These are phyloP conservation scores for Fusarium dimerum DNA, from an alignment of 2,329 filamentous ascomycete genomes.

Conservation along the genomic window DNA sequence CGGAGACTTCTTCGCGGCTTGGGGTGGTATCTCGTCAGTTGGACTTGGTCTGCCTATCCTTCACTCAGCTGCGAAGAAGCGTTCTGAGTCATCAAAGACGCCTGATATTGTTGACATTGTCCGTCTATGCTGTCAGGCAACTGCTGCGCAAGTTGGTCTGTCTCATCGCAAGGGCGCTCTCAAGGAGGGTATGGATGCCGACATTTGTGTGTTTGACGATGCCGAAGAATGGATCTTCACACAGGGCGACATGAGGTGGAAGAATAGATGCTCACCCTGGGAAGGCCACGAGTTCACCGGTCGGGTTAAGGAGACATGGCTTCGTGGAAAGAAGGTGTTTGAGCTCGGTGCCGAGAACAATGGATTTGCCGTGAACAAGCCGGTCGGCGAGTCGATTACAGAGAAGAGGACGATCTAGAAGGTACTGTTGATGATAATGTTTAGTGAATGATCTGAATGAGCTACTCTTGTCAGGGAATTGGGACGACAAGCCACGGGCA, in stretches of 20 bases:
- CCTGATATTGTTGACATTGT: conserved; percentile 75
- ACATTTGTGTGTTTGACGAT: conserved; percentile 92
- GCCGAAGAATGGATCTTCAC: conserved; percentile 73
- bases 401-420: conserved; percentile 55
- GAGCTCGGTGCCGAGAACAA: conserved; percentile 56
- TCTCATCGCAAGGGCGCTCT: conserved; percentile 76
- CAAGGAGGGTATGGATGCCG: conserved; percentile 79
- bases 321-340: conserved; percentile 77
- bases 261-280: conserved; percentile 90
- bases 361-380: conserved; percentile 52
- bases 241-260: conserved; percentile 84
- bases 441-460: neutral
- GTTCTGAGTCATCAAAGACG: conserved; percentile 50
- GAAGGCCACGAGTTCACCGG: conserved; percentile 78
- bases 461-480: neutral
- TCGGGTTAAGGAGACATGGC: conserved; percentile 81
- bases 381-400: conserved; percentile 57
- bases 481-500: neutral
- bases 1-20: conserved; percentile 93
- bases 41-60: conserved; percentile 90
- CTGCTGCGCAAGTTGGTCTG: conserved; percentile 84
- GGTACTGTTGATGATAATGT: neutral
- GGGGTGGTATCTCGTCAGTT: conserved; percentile 95
- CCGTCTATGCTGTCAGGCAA: conserved; percentile 81
- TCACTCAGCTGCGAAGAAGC: conserved; percentile 71